These are phyloP conservation scores for Grigorovia humatica DNA, from an alignment of 805 yeast genomes.

Conservation along the genomic window DNA sequence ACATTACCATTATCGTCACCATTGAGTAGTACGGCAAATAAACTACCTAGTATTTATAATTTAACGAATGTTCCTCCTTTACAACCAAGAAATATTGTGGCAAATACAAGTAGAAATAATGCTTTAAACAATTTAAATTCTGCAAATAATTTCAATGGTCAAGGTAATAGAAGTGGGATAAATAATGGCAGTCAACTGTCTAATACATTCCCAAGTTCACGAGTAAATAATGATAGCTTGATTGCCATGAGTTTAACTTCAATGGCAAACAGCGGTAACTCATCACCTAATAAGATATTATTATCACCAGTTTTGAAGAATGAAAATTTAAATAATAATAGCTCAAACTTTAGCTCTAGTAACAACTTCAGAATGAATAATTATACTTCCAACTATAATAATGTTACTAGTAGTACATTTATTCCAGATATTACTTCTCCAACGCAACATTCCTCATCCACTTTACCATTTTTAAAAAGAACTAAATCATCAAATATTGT, in stretches of 20 bases:
- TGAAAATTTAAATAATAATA: not conserved
- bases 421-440: not conserved
- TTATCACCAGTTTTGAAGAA: not conserved
- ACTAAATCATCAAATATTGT: conserved; percentile 27
- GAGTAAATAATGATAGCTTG: conserved; percentile 25
- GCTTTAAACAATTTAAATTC: not conserved
- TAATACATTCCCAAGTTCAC: not conserved
- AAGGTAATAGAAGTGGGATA: not conserved
- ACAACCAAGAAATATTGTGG: not conserved
- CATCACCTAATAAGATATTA: conserved; percentile 20
- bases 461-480: conserved; percentile 21
- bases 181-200: not conserved
- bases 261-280: conserved; percentile 29
- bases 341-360: conserved; percentile 6
- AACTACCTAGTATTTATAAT: not conserved
- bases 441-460: conserved; percentile 9
- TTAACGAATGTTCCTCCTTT: not conserved
- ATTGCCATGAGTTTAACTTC: conserved; percentile 28
- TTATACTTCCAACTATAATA: not conserved
- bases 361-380: not conserved
- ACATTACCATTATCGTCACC: not conserved
- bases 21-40: not conserved
- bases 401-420: not conserved
- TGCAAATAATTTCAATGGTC: not conserved
- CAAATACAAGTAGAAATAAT: not conserved